phyloP scores from a whole-genome alignment of 2,329 filamentous ascomycete species.

The Xylariaceae sp. region DNA sequence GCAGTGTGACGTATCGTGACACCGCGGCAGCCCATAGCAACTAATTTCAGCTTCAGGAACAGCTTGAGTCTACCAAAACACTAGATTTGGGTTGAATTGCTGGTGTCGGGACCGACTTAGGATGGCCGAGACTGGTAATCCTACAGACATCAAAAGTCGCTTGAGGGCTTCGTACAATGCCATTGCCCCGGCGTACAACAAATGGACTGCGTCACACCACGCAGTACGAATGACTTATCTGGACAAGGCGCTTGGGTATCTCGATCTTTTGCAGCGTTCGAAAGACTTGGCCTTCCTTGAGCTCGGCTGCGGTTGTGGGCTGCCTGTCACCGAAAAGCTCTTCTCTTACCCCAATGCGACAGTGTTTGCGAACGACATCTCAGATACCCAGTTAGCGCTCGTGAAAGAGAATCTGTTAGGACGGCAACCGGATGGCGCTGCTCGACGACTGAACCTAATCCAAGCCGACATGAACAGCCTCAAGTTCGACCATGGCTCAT shows the following conservation, averaged over 20 bases:
- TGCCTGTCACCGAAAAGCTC: conserved; percentile 36
- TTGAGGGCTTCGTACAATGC: conserved; percentile 39
- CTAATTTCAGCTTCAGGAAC: too few relatives aligned
- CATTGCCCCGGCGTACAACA: conserved; percentile 40
- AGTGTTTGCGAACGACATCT: conserved; percentile 43
- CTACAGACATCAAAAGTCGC: conserved; percentile 36
- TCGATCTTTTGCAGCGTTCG: conserved; percentile 11
- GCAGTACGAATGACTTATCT: conserved; percentile 35
- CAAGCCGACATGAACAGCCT: conserved; percentile 41
- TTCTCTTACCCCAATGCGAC: conserved; percentile 24
- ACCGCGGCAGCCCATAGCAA: too few relatives aligned
- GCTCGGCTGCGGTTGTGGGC: conserved; percentile 42
- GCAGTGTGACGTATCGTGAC: too few relatives aligned
- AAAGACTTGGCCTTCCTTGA: conserved; percentile 33
- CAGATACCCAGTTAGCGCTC: conserved; percentile 36
- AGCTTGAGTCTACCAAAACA: too few relatives aligned
- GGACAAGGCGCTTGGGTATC: conserved; percentile 29
- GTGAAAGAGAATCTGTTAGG: conserved; percentile 26
- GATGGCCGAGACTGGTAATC: too few relatives aligned
- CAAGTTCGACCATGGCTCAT: conserved; percentile 29
- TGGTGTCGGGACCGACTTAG: too few relatives aligned
- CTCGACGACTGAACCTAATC: conserved; percentile 26
- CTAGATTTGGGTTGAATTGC: too few relatives aligned
- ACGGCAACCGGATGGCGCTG: neutral
- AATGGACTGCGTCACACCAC: conserved; percentile 36